A percentile compares a stretch with the other conserved stretches of the same genome.
These are phyloP conservation scores for Astraeus odoratus DNA, from an alignment of 768 basidiomycete species.

Conservation along the genomic window DNA sequence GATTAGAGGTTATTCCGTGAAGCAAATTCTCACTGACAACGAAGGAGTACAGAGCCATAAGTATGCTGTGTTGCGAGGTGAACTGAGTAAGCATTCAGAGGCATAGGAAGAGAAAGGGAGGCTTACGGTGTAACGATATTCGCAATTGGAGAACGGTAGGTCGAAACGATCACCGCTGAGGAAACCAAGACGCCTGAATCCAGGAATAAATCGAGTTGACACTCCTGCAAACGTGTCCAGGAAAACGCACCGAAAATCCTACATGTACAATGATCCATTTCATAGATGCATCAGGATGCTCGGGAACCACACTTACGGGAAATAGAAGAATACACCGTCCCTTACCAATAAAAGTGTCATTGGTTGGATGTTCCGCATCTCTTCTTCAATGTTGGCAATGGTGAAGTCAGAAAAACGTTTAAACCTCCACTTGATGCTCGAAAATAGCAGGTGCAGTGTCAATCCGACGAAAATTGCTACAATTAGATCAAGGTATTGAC, in stretches of 20 bases:
- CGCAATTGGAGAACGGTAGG: background rate
- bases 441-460: background rate
- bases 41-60: too few species aligned
- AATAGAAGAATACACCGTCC: background rate
- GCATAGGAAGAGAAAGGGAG: background rate
- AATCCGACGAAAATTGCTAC: background rate
- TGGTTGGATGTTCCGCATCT: background rate
- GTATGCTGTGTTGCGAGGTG: too few species aligned
- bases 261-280: background rate
- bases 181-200: background rate
- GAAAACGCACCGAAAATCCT: too few species aligned
- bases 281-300: background rate
- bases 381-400: background rate
- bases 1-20: background rate
- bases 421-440: background rate
- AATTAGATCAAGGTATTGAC: too few species aligned
- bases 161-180: background rate
- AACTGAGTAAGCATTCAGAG: too few species aligned
- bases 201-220: background rate
- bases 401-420: background rate
- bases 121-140: background rate
- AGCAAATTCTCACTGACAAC: too few species aligned
- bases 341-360: background rate
- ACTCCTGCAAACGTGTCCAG: too few species aligned
- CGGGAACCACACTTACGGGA: background rate